Conservation (phyloP, 2,329 filamentous ascomycete genomes). For the Pseudogymnoascus sp. region DNA sequence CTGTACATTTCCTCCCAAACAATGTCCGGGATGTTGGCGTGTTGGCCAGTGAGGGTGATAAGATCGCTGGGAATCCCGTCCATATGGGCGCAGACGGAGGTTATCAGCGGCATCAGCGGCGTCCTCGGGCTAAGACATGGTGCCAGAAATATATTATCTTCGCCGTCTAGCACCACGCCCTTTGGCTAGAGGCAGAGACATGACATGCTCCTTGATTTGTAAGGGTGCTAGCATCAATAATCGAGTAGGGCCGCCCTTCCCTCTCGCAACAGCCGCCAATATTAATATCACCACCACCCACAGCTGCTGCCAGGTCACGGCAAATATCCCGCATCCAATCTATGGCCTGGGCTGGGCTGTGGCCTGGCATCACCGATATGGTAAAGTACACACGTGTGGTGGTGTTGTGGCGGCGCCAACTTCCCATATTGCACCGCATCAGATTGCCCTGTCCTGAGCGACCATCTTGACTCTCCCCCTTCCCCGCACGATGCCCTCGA, state of each 20-base stretch:
- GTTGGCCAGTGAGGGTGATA: background rate
- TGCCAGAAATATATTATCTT: background rate
- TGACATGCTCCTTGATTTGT: background rate
- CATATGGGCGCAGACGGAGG: background rate
- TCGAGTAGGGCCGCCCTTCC: background rate
- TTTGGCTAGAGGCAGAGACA: background rate
- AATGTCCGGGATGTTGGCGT: background rate
- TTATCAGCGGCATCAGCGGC: conserved; percentile 7
- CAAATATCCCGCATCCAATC: background rate
- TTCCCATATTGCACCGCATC: conserved; percentile 3
- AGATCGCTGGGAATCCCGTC: background rate
- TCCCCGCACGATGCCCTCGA: background rate
- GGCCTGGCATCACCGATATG: background rate
- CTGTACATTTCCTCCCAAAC: background rate
- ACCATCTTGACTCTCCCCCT: background rate
- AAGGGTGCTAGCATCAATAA: background rate
- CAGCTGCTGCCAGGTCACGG: conserved; percentile 1
- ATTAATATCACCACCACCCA: background rate
- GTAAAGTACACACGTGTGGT: background rate
- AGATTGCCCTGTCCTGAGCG: conserved; percentile 4
- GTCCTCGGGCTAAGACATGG: background rate
- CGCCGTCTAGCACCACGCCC: too few species aligned
- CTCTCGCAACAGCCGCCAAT: background rate
- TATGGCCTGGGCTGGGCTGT: background rate
- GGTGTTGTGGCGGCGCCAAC: conserved; percentile 2